A percentile compares a stretch with the other conserved stretches of the same genome.
Conservation (phyloP, 352 stramenopile genomes). For the Thalassiosira ordinaria region DNA sequence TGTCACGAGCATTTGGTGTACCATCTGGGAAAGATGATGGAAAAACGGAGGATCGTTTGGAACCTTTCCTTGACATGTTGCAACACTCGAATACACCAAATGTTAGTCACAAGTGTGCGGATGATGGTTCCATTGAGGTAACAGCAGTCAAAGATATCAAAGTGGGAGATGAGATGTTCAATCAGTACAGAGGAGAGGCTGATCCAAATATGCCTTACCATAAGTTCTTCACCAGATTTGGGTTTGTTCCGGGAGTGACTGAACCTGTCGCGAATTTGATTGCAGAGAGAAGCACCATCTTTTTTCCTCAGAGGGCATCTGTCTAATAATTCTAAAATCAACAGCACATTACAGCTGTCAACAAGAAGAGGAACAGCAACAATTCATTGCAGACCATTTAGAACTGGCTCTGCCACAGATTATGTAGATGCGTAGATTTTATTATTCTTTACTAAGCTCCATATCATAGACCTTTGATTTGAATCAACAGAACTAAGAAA, state of each 20-base stretch:
- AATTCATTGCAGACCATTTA: too few species aligned
- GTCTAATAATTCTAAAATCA: too few species aligned
- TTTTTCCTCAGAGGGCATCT: slow-evolving; percentile 72
- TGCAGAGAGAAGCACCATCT: slow-evolving; percentile 71
- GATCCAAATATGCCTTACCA: slow-evolving; percentile 84
- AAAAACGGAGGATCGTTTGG: slow-evolving; percentile 68
- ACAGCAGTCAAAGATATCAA: slow-evolving; percentile 49
- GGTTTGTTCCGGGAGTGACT: slow-evolving; percentile 75
- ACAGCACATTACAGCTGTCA: too few species aligned
- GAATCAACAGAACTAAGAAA: too few species aligned
- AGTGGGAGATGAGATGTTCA: slow-evolving; percentile 69
- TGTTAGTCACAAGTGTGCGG: slow-evolving; percentile 53
- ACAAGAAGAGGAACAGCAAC: too few species aligned
- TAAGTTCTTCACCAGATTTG: slow-evolving; percentile 80
- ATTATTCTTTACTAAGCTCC: too few species aligned
- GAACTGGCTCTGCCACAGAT: too few species aligned
- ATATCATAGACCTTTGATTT: too few species aligned
- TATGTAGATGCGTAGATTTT: too few species aligned
- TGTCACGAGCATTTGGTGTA: slow-evolving; percentile 70
- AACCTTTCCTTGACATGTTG: slow-evolving; percentile 77
- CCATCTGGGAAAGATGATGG: slow-evolving; percentile 29
- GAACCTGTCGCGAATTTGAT: slow-evolving; percentile 74
- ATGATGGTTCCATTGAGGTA: slow-evolving; percentile 72
- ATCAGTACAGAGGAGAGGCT: slow-evolving; percentile 76
- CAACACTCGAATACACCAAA: slow-evolving; percentile 67